Evolutionary conservation across 257 asterid species (phyloP).

Genomic region (Buddleja alternifolia): DNA sequence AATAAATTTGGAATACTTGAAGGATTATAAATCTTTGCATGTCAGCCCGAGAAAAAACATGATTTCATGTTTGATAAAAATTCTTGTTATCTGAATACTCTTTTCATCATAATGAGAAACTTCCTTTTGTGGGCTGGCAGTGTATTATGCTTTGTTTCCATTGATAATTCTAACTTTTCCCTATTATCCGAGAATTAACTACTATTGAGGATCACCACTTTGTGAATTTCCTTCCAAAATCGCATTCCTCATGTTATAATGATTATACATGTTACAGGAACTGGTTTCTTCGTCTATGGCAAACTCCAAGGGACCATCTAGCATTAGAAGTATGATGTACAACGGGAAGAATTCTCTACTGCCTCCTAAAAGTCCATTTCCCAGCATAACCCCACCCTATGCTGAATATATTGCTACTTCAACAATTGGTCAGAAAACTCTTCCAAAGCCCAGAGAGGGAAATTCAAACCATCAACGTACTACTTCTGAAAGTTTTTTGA

Average conservation of each 20-base stretch:
- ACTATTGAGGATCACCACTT: background rate
- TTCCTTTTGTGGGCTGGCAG: background rate
- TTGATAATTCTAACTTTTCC: background rate
- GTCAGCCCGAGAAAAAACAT: background rate
- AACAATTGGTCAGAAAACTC: slow-evolving; percentile 45
- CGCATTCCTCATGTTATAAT: background rate
- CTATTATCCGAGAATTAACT: background rate
- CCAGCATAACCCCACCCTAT: slow-evolving; percentile 49
- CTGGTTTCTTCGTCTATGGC: slow-evolving; percentile 42
- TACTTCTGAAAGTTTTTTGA: slow-evolving; percentile 51
- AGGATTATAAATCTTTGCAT: background rate
- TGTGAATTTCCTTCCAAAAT: background rate
- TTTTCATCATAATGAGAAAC: background rate
- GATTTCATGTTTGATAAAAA: background rate
- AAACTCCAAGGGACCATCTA: slow-evolving; percentile 57
- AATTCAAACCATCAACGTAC: slow-evolving; percentile 49
- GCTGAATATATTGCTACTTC: slow-evolving; percentile 48
- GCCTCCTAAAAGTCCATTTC: slow-evolving; percentile 83
- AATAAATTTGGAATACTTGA: background rate
- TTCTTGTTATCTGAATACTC: background rate
- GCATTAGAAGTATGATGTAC: slow-evolving; percentile 52
- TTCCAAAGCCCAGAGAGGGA: slow-evolving; percentile 42
- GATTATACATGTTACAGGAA: slow-evolving; percentile 31
- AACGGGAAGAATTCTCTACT: slow-evolving; percentile 56
- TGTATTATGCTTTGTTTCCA: background rate